Conservation (phyloP, 192 early-diverging fungal species). For the Coemansia sp. region DNA sequence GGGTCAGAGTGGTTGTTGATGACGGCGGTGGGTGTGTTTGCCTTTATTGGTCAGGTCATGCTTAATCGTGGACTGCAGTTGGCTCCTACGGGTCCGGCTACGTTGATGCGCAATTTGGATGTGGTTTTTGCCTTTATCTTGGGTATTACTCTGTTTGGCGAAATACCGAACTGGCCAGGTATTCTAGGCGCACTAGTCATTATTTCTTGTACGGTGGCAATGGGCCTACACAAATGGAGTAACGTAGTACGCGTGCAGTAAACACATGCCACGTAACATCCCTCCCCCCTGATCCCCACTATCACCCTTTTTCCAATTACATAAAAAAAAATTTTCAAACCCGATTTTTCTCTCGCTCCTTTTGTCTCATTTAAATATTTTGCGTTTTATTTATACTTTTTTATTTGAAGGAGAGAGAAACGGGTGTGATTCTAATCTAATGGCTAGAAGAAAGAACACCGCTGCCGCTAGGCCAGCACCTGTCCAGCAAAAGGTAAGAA, state of each 20-base stretch:
- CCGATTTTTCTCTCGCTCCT: background rate
- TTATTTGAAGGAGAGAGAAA: background rate
- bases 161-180: constrained; percentile 61
- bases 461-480: background rate
- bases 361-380: background rate
- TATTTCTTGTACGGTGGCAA: constrained; percentile 62
- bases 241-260: too few species aligned
- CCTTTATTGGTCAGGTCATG: constrained; percentile 74
- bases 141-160: constrained; percentile 69
- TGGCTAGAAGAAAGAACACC: constrained; percentile 11
- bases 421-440: background rate
- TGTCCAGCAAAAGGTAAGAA: constrained; percentile 18
- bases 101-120: constrained; percentile 82
- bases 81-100: constrained; percentile 70
- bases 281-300: too few species aligned
- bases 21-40: constrained; percentile 58
- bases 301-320: background rate
- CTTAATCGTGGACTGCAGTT: constrained; percentile 77
- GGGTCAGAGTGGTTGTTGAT: constrained; percentile 57
- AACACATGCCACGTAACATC: too few species aligned
- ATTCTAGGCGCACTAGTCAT: constrained; percentile 67
- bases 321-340: background rate
- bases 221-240: constrained; percentile 67
- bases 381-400: background rate
- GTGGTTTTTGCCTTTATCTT: constrained; percentile 80